phyloP scores from a whole-genome alignment of 2,329 filamentous ascomycete genomes.

The Exophiala oligosperma region DNA sequence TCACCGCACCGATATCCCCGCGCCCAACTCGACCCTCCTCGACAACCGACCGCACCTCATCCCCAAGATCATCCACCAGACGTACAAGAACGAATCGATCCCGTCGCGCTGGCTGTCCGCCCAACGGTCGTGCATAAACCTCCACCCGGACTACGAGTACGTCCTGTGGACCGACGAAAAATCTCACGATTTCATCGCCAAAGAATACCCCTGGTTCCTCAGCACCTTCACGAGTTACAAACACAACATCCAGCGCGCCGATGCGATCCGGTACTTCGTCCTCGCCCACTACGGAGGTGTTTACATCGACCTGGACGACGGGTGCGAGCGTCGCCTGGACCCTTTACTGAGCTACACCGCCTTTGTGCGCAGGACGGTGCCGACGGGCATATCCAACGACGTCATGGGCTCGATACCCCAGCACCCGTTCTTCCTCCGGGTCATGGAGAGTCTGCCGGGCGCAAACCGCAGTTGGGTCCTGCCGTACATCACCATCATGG shows the following conservation, averaged over 20 bases:
- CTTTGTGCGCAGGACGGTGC: constrained; percentile 69
- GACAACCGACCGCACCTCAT: constrained; percentile 62
- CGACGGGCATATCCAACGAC: constrained; percentile 79
- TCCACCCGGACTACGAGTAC: constrained; percentile 73
- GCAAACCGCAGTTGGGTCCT: constrained; percentile 70
- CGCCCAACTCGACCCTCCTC: constrained; percentile 61
- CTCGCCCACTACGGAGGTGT: constrained; percentile 75
- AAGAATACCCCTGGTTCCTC: constrained; percentile 76
- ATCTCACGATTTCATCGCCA: constrained; percentile 68
- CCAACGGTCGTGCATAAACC: constrained; percentile 65
- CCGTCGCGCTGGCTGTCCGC: constrained; percentile 65
- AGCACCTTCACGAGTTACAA: constrained; percentile 72
- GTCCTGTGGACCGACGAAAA: constrained; percentile 75
- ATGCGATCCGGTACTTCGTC: constrained; percentile 78
- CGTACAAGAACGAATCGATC: constrained; percentile 69
- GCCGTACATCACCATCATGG: constrained; percentile 78
- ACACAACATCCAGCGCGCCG: constrained; percentile 75
- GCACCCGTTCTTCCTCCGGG: constrained; percentile 72
- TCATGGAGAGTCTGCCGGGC: constrained; percentile 65
- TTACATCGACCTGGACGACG: constrained; percentile 78
- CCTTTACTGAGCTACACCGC: constrained; percentile 68
- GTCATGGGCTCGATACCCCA: constrained; percentile 72
- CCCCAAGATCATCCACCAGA: constrained; percentile 77
- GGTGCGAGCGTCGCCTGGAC: constrained; percentile 67
- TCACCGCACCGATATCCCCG: constrained; percentile 63